Evolutionary conservation across 2,329 filamentous ascomycete species (phyloP).

Genomic region (Fusarium pseudonygamai): DNA sequence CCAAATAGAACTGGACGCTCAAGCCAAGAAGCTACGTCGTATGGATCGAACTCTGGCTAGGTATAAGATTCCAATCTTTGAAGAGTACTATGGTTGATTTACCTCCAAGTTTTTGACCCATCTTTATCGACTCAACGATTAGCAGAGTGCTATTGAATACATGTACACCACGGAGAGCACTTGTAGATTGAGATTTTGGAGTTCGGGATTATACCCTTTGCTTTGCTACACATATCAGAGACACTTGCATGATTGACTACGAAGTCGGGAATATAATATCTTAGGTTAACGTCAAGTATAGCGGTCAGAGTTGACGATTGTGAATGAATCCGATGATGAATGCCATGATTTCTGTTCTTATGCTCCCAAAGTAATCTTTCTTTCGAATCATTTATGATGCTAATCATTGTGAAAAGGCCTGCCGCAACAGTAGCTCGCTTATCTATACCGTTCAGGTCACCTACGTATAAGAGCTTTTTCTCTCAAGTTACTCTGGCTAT

Average conservation of each 20-base stretch:
- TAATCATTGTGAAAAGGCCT: background rate
- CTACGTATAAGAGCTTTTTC: background rate
- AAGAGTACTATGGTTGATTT: background rate
- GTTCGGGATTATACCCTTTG: background rate
- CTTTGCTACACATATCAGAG: background rate
- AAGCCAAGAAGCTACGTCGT: conserved; percentile 9
- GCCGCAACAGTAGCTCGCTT: background rate
- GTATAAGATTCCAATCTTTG: background rate
- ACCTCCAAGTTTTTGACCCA: background rate
- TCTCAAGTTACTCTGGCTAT: background rate
- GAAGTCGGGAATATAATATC: background rate
- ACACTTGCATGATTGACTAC: background rate
- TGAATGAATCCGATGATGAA: background rate
- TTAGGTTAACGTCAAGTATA: background rate
- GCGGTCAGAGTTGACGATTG: background rate
- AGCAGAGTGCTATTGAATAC: background rate
- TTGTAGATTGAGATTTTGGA: background rate
- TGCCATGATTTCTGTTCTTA: background rate
- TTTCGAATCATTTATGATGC: background rate
- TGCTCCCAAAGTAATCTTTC: background rate
- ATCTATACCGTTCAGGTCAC: background rate
- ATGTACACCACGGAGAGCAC: background rate
- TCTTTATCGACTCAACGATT: background rate
- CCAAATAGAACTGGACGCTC: conserved; percentile 1
- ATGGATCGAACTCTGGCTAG: conserved; percentile 5